Evolutionary conservation across 345 rosid species (phyloP), one percentile per base, ranked within the genome.

Genomic region (Acer saccharum): DNA sequence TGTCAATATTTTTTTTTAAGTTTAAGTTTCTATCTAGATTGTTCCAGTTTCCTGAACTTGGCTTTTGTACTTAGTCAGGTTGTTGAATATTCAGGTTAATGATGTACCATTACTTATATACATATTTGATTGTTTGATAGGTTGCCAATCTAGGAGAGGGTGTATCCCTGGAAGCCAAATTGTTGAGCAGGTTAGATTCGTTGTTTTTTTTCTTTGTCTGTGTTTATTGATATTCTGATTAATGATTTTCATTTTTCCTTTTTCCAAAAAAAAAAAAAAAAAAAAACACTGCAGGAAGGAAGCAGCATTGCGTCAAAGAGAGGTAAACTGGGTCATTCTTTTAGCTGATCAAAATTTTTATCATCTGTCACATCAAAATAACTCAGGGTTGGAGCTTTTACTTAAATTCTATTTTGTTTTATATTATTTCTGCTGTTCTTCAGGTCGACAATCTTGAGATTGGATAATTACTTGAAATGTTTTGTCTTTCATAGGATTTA

Each of bases 111-210:
- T 65, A 54, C 43, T 70, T 35, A 63, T n/a, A 72, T 82, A 75
- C 21, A 39, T 58, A 35, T 74, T 69, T 27, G 81, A 68, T 76
- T 79, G 70, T 75, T 39, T 50, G 43, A 72, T 80, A 96, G 99
- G 99, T 94, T 83, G 98, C 98, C 65, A 86, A 94, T 60, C 90
- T 97, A 81, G 99, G 99, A 75, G 99, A 93, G 81, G 98, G 99
- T 83, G 92, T 90, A 61, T 96, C 99, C 68, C 83, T 96, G 68
- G 99, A 94, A 89, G 97, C 98, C 61, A 94, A 94, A 88, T 77
- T 92, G 81, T 81, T 96, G 86, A 94, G 88, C 89, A 89, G 99
- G 99, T 91, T 75, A 79, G 81, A 76, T 32, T 75, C 11, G 46
- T 32, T 78, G 48, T 62, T 80, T 76, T 80, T 80, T 72, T 44